These are phyloP conservation scores for Melampsora occidentalis DNA, from an alignment of 1,284 basidiomycete genomes.

Conservation along the genomic window DNA sequence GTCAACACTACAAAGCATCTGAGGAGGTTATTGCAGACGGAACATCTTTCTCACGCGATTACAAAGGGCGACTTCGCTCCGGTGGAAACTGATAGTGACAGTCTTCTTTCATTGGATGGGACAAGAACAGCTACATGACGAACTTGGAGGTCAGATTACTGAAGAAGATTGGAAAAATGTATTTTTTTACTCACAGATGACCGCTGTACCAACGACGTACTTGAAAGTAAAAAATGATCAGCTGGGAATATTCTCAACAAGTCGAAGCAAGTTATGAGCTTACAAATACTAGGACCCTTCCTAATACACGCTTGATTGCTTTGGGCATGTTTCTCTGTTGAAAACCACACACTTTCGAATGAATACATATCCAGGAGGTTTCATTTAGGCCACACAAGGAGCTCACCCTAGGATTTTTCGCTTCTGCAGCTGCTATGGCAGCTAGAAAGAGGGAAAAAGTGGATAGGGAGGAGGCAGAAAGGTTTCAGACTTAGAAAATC, in stretches of 20 bases:
- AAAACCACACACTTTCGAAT: neutral
- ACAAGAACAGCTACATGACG: constrained; percentile 34
- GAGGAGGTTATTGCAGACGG: neutral
- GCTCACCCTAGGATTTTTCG: constrained; percentile 43
- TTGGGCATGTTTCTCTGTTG: constrained; percentile 36
- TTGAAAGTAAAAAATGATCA: neutral
- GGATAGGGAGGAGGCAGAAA: neutral
- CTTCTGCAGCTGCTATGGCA: constrained; percentile 43
- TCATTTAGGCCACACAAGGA: neutral
- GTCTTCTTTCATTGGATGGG: constrained; percentile 39
- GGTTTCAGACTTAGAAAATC: neutral
- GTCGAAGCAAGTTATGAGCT: neutral
- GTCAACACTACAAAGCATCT: no score
- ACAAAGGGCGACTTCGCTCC: constrained; percentile 44
- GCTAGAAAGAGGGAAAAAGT: neutral
- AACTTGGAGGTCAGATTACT: neutral
- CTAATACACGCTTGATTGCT: constrained; percentile 40
- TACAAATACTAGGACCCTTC: constrained; percentile 41
- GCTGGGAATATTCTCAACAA: neutral
- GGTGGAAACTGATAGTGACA: constrained; percentile 8
- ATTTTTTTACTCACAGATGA: neutral
- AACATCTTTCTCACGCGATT: constrained; percentile 31
- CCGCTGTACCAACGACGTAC: neutral
- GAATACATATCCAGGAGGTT: neutral
- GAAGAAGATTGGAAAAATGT: neutral